Conservation (phyloP, 371 early-diverging fungal genomes). For the Conidiobolus incongruus region DNA sequence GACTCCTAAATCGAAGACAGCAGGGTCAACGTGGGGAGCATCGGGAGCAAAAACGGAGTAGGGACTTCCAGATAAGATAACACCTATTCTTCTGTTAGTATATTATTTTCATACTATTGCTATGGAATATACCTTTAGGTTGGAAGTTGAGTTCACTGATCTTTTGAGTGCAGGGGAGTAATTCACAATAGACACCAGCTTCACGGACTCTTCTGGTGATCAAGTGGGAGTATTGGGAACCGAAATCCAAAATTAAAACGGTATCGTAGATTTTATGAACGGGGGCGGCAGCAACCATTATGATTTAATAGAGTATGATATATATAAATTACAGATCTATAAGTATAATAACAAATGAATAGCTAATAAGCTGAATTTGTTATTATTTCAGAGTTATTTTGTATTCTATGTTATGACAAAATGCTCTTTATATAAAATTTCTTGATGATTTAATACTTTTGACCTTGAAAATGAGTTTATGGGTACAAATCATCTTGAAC, state of each 20-base stretch:
- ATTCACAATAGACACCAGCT: constrained; percentile 93
- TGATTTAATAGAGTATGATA: no score
- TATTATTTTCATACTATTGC: no score
- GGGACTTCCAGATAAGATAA: constrained; percentile 89
- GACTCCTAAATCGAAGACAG: constrained; percentile 65
- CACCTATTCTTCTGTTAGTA: no score
- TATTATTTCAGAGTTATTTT: no score
- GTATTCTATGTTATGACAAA: no score
- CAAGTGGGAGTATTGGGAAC: constrained; percentile 93
- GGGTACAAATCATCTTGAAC: no score
- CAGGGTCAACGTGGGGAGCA: constrained; percentile 85
- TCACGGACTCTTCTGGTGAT: constrained; percentile 91
- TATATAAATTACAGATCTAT: no score
- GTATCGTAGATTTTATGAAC: constrained; percentile 74
- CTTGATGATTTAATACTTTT: no score
- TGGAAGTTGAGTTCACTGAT: constrained; percentile 76
- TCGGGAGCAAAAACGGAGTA: constrained; percentile 88
- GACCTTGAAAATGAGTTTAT: no score
- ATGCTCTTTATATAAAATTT: no score
- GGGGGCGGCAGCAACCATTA: constrained; percentile 16
- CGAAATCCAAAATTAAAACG: constrained; percentile 94
- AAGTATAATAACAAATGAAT: no score
- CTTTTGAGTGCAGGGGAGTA: constrained; percentile 88
- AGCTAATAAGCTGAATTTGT: no score
- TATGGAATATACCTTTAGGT: constrained; percentile 39